Evolutionary conservation across 2,329 filamentous ascomycete species (phyloP), one percentile per base, ranked within the genome.

Genomic region (Fusarium keratoplasticum): DNA sequence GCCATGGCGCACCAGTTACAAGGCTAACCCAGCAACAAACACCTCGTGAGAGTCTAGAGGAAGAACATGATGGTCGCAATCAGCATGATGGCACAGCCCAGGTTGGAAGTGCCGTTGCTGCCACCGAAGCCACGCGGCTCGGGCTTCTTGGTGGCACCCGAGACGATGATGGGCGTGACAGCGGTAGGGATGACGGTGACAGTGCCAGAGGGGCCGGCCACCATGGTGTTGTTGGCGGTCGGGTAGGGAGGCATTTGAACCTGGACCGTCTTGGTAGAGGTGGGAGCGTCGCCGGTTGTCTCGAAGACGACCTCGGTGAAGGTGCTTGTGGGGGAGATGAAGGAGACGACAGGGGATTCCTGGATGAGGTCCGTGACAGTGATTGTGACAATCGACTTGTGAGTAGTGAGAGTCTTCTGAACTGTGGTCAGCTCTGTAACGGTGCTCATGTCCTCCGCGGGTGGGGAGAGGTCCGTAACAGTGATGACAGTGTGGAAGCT

Each of bases 31-130:
- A 40, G 33, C n/a, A 52, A n/a, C 35, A 27, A 36, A 38, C 42
- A n/a, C 20, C 63, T 42, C 10, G n/a, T n/a, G 38, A 33, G 29
- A 18, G 27, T 57, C 78, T 79, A 85, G 63, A 83, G 69, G 54
- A 81, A 66, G 42, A 82, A 79, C 77, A 82, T 79, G 59, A 83
- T 71, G 54, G 76, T 76, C 14, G 80, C 81, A 40, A 83, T 67
- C 61, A 84, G 73, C 80, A 86, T 80, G 71, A 84, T 73, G 40
- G 79, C 73, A 69, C 81, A 83, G 44, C 80, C 78, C 29, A 84
- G 75, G 64, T 81, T 80, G 68, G 81, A 78, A 22, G 77, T 77
- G 66, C 78, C 77, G 60, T 77, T 82, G 64, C 74, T 73, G 27
- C 72, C 71, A 6, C 77, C 79, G 66, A 79, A 80, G 35, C 77